Evolutionary conservation across 2,329 filamentous ascomycete genomes (phyloP).

Genomic region (Piedraia hortae): DNA sequence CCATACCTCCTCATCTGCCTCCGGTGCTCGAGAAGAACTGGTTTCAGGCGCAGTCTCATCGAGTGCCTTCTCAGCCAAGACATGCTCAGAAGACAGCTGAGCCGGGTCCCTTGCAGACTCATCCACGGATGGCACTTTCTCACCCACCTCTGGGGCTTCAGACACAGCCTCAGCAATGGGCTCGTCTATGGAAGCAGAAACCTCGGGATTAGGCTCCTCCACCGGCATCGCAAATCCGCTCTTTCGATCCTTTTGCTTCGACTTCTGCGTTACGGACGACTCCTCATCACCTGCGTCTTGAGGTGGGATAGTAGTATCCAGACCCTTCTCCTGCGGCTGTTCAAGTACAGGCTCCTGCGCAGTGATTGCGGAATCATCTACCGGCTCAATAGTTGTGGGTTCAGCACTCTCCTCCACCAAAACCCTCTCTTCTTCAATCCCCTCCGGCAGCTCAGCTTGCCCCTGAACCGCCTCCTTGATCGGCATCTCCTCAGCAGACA

Average conservation of each 20-base stretch:
- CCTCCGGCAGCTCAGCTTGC: conserved; percentile 6
- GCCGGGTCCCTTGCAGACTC: no score
- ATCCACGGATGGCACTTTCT: conserved; percentile 5
- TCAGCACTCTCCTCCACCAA: not conserved
- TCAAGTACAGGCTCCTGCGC: no score
- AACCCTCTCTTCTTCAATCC: not conserved
- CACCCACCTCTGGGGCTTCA: no score
- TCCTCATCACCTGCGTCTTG: conserved; percentile 9
- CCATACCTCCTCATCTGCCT: conserved; percentile 9
- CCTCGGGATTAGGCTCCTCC: no score
- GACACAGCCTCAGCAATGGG: no score
- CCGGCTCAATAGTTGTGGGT: no score
- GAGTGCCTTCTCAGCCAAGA: no score
- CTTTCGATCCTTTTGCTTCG: conserved; percentile 11
- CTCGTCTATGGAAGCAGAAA: no score
- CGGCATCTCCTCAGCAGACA: conserved; percentile 2
- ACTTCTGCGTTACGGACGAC: conserved; percentile 7
- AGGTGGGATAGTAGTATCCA: conserved; percentile 1
- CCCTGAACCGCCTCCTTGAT: conserved; percentile 6
- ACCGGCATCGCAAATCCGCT: conserved; percentile 3
- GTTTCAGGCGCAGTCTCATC: no score
- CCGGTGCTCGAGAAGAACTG: no score
- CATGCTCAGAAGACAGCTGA: no score
- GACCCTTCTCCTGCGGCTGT: not conserved
- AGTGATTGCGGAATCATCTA: no score